Base-by-base conservation (phyloP, 78 protist species). In the Cavenderia fasciculata region DNA sequence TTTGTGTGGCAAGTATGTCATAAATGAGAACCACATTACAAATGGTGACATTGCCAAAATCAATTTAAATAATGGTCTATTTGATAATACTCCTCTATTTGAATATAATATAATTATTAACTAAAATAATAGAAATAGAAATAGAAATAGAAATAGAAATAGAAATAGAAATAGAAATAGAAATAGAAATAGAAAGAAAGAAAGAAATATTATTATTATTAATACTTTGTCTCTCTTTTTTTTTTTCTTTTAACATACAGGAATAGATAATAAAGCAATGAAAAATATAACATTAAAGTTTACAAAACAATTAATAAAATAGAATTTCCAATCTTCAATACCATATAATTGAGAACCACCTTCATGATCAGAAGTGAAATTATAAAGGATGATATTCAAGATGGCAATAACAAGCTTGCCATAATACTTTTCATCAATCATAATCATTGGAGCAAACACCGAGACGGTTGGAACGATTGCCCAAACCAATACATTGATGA, bases 1-100 rank as follows among this genome's bases (percentile, higher is more conserved):
- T 87, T 95, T 95, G 82, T 95, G 97, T 49, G 97, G 94, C 14
- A 74, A 70, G 21, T 73, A 57, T 1, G 84, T 29, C 92, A 94
- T 82, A 52, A 95, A 70, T 25, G 59, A 79, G 47, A 95, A 54
- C 96, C 95, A 93, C 10, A 87, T 61, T 38, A 74, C 73, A 52
- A 40, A 87, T n/a, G 93, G 93, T 33, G 72, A 66, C 5, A 82
- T 2, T 1, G 46, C 27, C 10, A 21, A n/a, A 7, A 43, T 21
- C 12, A 11, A 41, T 57, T 40, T 33, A 46, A 59, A 5, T 31
- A 29, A 36, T 16, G 85, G 23, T 44, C 31, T 29, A 29, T 34
- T 34, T 12, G 31, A 40, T 33, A 61, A 52, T 61, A 43, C 33
- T 34, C 74, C 62, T 23, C 62, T 49, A 61, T 34, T 56, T 63